These are phyloP conservation scores for Wallacemonas sp. DNA, from an alignment of 208 protist species.

Conservation along the genomic window DNA sequence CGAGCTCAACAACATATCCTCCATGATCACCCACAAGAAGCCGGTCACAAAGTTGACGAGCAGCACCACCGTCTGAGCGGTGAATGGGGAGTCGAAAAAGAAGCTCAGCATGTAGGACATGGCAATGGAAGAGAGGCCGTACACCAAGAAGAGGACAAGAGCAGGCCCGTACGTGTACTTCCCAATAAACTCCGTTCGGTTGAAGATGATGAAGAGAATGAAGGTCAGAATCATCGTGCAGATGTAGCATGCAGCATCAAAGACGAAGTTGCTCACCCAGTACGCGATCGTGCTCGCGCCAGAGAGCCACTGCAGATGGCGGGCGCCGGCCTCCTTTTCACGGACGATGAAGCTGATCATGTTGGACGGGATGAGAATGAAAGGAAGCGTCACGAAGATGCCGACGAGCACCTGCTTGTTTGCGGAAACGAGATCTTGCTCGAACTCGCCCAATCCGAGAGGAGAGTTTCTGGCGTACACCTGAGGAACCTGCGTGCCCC, in stretches of 20 bases:
- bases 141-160: conserved; percentile 71
- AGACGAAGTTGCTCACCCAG: conserved; percentile 81
- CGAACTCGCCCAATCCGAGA: conserved; percentile 59
- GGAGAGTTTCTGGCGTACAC: conserved; percentile 58
- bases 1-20: conserved; percentile 58
- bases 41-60: conserved; percentile 82
- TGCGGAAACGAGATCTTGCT: conserved; percentile 48
- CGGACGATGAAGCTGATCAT: conserved; percentile 76
- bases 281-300: conserved; percentile 67
- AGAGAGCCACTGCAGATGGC: conserved; percentile 84
- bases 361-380: conserved; percentile 82
- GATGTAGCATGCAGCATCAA: conserved; percentile 70
- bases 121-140: conserved; percentile 64
- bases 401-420: conserved; percentile 64
- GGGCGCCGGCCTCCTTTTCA: conserved; percentile 71
- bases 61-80: conserved; percentile 77
- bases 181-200: conserved; percentile 68
- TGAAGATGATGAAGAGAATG: conserved; percentile 68
- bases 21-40: conserved; percentile 76
- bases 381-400: conserved; percentile 82
- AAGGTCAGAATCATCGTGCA: conserved; percentile 58
- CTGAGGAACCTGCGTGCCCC: conserved; percentile 22
- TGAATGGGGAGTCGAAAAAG: conserved; percentile 72
- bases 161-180: conserved; percentile 43
- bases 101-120: conserved; percentile 80